phyloP scores from a whole-genome alignment of 1,284 basidiomycete species.

The Ceratobasidium papillatum region DNA sequence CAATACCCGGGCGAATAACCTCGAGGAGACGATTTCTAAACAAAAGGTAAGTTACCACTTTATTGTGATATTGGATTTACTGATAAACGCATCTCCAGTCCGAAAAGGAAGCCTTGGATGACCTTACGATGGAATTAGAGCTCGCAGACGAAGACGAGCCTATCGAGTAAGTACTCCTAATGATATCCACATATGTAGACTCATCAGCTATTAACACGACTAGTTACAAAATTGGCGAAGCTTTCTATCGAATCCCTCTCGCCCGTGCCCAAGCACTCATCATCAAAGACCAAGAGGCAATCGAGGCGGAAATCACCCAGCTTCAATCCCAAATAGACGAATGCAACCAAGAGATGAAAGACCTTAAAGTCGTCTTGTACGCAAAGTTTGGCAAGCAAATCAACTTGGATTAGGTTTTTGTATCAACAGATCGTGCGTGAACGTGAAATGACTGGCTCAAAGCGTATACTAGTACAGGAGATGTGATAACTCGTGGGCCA shows the following conservation, averaged over 20 bases:
- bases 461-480: background rate
- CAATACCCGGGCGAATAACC: constrained; percentile 77
- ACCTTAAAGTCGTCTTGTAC: constrained; percentile 87
- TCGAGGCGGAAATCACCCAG: constrained; percentile 67
- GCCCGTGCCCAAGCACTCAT: constrained; percentile 77
- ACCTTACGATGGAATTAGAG: constrained; percentile 87
- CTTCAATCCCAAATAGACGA: constrained; percentile 69
- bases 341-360: constrained; percentile 87
- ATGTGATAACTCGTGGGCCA: background rate
- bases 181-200: background rate
- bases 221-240: constrained; percentile 91
- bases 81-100: constrained; percentile 60
- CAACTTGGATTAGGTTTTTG: constrained; percentile 71
- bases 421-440: constrained; percentile 7
- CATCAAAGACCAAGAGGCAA: constrained; percentile 69
- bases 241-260: constrained; percentile 84
- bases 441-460: constrained; percentile 12
- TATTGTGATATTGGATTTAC: constrained; percentile 1
- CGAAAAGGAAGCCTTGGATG: constrained; percentile 93
- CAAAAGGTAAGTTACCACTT: constrained; percentile 66
- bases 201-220: constrained; percentile 10
- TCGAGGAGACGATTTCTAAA: constrained; percentile 75
- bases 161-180: constrained; percentile 65
- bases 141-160: constrained; percentile 84
- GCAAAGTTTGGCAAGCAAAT: constrained; percentile 94